Evolutionary conservation across 805 yeast genomes (phyloP), one percentile per base, ranked within the genome.

Genomic region (Lipomyces starkeyi): DNA sequence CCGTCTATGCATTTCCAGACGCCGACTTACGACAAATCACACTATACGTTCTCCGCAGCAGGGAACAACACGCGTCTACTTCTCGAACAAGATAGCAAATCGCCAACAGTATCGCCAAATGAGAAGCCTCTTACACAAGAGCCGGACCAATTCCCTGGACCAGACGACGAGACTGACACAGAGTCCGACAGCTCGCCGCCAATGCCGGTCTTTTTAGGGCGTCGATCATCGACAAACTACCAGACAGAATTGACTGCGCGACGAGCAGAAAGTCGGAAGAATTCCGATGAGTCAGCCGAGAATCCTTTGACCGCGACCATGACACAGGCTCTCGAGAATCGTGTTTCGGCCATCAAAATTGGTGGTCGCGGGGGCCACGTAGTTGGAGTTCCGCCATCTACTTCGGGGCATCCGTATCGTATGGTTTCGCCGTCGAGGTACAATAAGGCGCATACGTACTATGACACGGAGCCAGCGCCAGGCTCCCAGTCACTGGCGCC

Each of bases 181-280:
- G 25, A 58, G 53, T 52, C 62, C 6, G 62, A 57, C 32, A 13
- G 27, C 52, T 40, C 56, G 29, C 29, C 56, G 13, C 49, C 60
- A 20, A 22, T n/a, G 29, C 62, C 62, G n/a, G 35, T 59, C 6
- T 53, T 29, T 34, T 35, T 66, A 29, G 49, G 58, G 32, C 68
- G 68, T 20, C 57, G 71, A 47, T 64, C 71, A 40, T 68, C 71
- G 37, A 64, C 71, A 22, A 49, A 64, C 56, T 68, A 68, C 59
- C 62, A 63, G 20, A 32, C 17, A 27, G 67, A 54, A 52, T 35
- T 63, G 29, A 22, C n/a, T 27, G 53, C 60, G 4, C 29, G 56
- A 20, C 29, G 56, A 29, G 35, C 34, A 53, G 25, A 53, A 3
- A 25, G 56, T 13, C 17, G 56, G 56, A 22, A 49, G 17, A 13